Evolutionary conservation across 2,329 filamentous ascomycete species (phyloP).

Genomic region (Pseudopyricularia cyperi): DNA sequence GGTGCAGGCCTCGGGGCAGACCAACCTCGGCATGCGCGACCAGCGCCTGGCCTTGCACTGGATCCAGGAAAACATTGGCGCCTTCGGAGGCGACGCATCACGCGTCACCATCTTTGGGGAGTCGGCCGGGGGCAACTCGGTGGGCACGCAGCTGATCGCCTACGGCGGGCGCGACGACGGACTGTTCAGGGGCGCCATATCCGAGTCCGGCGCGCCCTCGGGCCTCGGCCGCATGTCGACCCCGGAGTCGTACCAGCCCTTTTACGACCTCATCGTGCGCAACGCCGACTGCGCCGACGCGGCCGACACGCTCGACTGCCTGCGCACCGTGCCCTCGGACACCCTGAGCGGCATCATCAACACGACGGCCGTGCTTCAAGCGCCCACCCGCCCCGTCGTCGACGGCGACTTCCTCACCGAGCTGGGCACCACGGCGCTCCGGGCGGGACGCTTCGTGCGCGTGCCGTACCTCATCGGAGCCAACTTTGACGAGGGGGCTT

Average conservation of each 20-base stretch:
- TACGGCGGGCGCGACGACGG: constrained; percentile 37
- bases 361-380: constrained; percentile 1
- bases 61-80: constrained; percentile 35
- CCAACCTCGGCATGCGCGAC: constrained; percentile 37
- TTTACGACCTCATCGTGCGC: constrained; percentile 3
- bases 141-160: constrained; percentile 35
- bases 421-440: constrained; percentile 1
- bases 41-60: constrained; percentile 34
- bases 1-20: constrained; percentile 25
- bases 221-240: not conserved
- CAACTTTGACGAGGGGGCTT: constrained; percentile 51
- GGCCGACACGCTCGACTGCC: constrained; percentile 5
- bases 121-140: constrained; percentile 35
- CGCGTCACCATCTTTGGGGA: constrained; percentile 41
- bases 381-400: constrained; percentile 5
- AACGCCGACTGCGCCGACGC: constrained; percentile 2
- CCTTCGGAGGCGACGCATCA: constrained; percentile 31
- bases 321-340: constrained; percentile 6
- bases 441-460: constrained; percentile 45
- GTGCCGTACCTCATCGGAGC: constrained; percentile 51
- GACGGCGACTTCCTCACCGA: constrained; percentile 9
- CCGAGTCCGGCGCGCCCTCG: constrained; percentile 1
- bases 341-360: constrained; percentile 7
- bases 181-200: constrained; percentile 40
- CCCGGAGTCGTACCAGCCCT: constrained; percentile 3